Conservation (phyloP, 129 eudicot genomes). For the Rutidosis leptorrhynchoides region DNA sequence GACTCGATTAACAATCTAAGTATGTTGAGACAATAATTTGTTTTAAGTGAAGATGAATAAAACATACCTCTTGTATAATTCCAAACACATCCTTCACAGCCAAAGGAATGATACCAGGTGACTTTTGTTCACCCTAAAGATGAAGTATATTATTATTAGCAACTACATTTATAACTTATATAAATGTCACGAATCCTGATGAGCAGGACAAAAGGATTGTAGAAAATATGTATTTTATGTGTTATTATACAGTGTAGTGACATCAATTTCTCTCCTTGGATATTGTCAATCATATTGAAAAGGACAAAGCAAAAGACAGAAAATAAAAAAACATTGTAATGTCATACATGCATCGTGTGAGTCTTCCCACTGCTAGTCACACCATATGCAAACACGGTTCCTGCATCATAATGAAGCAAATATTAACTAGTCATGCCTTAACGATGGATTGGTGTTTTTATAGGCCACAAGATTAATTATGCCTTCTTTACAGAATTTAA, state of each 20-base stretch:
- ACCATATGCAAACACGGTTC: slow-evolving; percentile 93
- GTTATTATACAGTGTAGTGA: background rate
- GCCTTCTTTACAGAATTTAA: background rate
- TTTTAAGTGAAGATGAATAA: background rate
- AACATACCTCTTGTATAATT: slow-evolving; percentile 83
- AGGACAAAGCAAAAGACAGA: slow-evolving; percentile 11
- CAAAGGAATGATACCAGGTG: slow-evolving; percentile 89
- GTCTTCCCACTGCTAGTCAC: slow-evolving; percentile 99
- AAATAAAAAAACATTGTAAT: slow-evolving; percentile 3
- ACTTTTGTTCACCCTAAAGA: slow-evolving; percentile 83
- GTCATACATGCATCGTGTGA: slow-evolving; percentile 95
- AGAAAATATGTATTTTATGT: slow-evolving; percentile 7
- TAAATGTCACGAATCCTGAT: slow-evolving; percentile 11
- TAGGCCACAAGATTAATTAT: background rate
- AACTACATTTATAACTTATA: slow-evolving; percentile 6
- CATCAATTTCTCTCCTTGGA: slow-evolving; percentile 3
- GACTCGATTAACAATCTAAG: slow-evolving; percentile 5
- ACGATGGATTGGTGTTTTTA: background rate
- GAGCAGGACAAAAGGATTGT: slow-evolving; percentile 14
- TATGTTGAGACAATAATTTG: background rate
- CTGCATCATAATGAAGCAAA: slow-evolving; percentile 39
- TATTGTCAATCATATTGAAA: background rate
- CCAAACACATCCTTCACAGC: slow-evolving; percentile 92
- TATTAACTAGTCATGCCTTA: background rate
- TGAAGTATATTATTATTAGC: slow-evolving; percentile 20